Evolutionary conservation across 331 rosid genomes (phyloP), one percentile per base, ranked within the genome.

Genomic region (Malus hybrid): DNA sequence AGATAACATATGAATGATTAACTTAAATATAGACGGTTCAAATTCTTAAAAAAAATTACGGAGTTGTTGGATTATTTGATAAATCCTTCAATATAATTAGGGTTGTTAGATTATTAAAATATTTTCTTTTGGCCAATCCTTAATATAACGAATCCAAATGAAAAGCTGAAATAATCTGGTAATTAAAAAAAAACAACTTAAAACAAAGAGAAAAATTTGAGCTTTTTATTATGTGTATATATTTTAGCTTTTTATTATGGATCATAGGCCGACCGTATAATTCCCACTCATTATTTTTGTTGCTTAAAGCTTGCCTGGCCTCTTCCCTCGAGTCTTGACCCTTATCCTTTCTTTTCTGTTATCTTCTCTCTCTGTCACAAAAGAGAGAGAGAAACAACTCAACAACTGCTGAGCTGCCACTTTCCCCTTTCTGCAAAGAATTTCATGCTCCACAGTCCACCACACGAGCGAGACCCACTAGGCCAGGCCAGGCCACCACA

Each of bases 271-370:
- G 16, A 72, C 84, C 73, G 46, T 83, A 86, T 87, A 83, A 82
- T 91, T 92, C 85, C 86, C 90, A 88, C 96, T 90, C 91, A 92
- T 90, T 85, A 87, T 88, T 87, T 85, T 90, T 90, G 96, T 94
- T 90, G 95, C 97, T 92, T 89, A 92, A 94, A 94, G 97, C 96
- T 88, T 86, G 94, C 81, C 83, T 86, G 93, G 80, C 83, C 81
- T 89, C 90, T 84, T 81, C 86, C 86, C 82, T 28, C 19, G 10
- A 55, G 60, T 55, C 89, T 83, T 87, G 81, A 86, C 90, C 83
- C 89, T 83, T 87, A 82, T 88, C 89, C 81, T 65, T 77, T 86
- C 46, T 39, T 10, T 39, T 39, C 46, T 39, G 46, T 69, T 32
- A 5, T 52, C 79, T 67, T 54, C 73, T 80, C 83, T 73, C 27